Conservation (phyloP, 441 rosid genomes). For the Gossypium lobatum region DNA sequence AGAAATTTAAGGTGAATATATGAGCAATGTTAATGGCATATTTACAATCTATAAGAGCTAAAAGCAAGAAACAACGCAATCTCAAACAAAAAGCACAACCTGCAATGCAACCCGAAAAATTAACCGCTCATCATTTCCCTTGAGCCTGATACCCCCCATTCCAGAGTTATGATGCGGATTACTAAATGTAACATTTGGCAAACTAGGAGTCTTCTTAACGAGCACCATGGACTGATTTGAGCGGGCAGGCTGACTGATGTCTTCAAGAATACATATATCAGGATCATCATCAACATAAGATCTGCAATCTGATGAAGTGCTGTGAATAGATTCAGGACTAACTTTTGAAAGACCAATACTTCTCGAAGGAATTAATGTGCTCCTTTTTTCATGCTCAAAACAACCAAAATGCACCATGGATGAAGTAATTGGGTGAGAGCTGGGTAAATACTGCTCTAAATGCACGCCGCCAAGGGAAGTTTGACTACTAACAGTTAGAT, state of each 20-base stretch:
- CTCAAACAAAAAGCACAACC: constrained; percentile 35
- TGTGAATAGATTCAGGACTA: constrained; percentile 67
- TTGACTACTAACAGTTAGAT: constrained; percentile 23
- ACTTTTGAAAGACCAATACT: constrained; percentile 37
- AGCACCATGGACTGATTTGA: constrained; percentile 27
- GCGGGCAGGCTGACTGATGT: constrained; percentile 52
- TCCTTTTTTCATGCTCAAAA: constrained; percentile 27
- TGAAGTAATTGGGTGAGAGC: constrained; percentile 27
- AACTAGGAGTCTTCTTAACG: constrained; percentile 21
- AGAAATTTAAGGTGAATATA: neutral
- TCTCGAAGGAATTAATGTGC: constrained; percentile 28
- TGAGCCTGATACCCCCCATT: constrained; percentile 35
- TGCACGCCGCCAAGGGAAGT: constrained; percentile 17
- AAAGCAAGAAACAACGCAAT: neutral
- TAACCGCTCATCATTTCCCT: constrained; percentile 45
- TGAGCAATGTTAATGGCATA: neutral
- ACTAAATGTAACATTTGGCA: constrained; percentile 24
- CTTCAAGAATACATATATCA: constrained; percentile 76
- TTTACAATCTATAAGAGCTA: neutral
- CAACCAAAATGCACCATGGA: constrained; percentile 27
- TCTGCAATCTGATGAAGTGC: constrained; percentile 51
- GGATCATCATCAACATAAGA: constrained; percentile 58
- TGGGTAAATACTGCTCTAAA: constrained; percentile 25
- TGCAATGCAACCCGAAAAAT: constrained; percentile 72
- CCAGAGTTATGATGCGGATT: constrained; percentile 31